Percentiles rank a stretch among this genome's conserved stretches.
These are phyloP conservation scores for Microcos paniculata DNA, from an alignment of 345 rosid genomes.

Conservation along the genomic window DNA sequence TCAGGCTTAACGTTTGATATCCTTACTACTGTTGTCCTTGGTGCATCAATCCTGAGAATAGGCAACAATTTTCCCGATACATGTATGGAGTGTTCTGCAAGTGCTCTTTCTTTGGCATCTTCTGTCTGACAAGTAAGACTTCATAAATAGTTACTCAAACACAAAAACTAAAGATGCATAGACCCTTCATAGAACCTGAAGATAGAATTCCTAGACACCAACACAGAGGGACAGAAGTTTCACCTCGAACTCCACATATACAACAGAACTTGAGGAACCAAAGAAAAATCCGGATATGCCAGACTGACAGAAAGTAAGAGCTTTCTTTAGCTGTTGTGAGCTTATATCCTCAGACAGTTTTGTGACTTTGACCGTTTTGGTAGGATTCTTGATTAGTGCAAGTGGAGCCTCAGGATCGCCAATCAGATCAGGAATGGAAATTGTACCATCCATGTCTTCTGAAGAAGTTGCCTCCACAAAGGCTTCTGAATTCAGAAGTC, in stretches of 20 bases:
- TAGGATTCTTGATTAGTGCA: constrained; percentile 40
- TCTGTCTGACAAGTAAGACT: constrained; percentile 32
- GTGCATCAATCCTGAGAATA: constrained; percentile 46
- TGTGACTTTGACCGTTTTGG: constrained; percentile 33
- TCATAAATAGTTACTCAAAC: neutral
- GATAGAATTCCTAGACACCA: neutral
- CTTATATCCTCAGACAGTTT: constrained; percentile 21
- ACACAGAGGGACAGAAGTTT: neutral
- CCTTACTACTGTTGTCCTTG: constrained; percentile 45
- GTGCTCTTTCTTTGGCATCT: constrained; percentile 44
- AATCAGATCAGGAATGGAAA: constrained; percentile 36
- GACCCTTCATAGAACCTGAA: neutral
- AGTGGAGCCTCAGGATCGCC: constrained; percentile 41
- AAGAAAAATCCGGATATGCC: constrained; percentile 27
- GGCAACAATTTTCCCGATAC: constrained; percentile 24
- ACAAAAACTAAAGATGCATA: neutral
- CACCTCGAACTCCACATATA: constrained; percentile 47
- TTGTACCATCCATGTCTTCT: constrained; percentile 20
- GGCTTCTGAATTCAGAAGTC: neutral
- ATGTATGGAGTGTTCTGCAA: constrained; percentile 32
- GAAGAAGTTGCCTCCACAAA: constrained; percentile 32
- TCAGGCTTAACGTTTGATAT: constrained; percentile 19
- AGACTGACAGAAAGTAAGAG: constrained; percentile 33
- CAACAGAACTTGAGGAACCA: constrained; percentile 34
- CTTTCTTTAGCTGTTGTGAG: constrained; percentile 36